These are phyloP conservation scores for Eucalyptus sp. DNA, from an alignment of 345 rosid species.

Conservation along the genomic window DNA sequence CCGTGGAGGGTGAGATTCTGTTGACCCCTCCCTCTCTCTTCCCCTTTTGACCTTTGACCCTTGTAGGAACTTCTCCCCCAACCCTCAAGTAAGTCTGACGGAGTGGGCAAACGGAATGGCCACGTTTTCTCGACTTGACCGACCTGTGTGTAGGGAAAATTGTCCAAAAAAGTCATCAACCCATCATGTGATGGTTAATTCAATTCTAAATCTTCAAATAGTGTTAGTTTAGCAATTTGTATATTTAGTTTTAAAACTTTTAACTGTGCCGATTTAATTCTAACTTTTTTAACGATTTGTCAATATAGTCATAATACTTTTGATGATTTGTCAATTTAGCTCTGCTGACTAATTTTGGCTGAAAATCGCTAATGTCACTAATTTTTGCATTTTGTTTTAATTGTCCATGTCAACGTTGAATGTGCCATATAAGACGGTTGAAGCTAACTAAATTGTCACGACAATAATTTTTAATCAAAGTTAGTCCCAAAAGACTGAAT, in stretches of 20 bases:
- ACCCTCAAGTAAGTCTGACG: neutral
- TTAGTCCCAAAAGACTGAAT: neutral
- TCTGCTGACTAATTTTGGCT: rapidly evolving
- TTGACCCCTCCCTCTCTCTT: neutral
- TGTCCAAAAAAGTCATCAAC: neutral
- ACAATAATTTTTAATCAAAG: neutral
- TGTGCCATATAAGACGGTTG: rapidly evolving
- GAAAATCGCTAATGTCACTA: rapidly evolving
- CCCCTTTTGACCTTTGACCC: neutral
- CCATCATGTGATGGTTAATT: rapidly evolving
- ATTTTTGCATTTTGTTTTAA: neutral
- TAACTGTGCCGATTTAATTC: rapidly evolving
- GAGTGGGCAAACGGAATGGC: neutral
- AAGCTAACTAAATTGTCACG: rapidly evolving
- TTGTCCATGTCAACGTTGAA: rapidly evolving
- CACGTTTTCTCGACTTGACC: neutral
- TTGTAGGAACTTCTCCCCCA: neutral
- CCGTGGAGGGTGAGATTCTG: neutral
- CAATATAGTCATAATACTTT: rapidly evolving
- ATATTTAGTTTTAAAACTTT: no score
- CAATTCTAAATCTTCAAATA: rapidly evolving
- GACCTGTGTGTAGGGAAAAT: rapidly evolving
- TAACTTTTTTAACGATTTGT: rapidly evolving
- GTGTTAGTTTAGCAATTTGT: neutral
- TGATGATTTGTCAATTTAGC: no score